These are phyloP conservation scores for Neopestalotiopsis sp. DNA, from an alignment of 2,329 filamentous ascomycete species.

Conservation along the genomic window DNA sequence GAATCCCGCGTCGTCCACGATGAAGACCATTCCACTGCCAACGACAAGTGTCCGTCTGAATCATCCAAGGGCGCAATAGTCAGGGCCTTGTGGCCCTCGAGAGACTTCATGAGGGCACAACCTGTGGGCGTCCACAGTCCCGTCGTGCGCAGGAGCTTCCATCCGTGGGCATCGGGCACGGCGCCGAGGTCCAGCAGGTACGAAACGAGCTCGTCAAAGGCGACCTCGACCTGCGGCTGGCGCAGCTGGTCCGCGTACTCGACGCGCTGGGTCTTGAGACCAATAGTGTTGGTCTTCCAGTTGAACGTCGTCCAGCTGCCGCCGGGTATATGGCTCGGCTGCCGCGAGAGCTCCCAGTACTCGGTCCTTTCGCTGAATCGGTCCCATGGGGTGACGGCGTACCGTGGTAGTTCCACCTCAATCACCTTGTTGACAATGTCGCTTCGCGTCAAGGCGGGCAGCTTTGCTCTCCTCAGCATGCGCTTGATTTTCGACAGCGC, in stretches of 20 bases:
- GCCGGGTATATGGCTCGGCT: slow-evolving; percentile 60
- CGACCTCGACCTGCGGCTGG: slow-evolving; percentile 57
- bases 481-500: slow-evolving; percentile 65
- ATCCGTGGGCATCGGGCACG: slow-evolving; percentile 62
- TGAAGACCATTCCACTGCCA: slow-evolving; percentile 61
- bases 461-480: slow-evolving; percentile 59
- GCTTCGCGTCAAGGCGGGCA: slow-evolving; percentile 64
- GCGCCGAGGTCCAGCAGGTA: slow-evolving; percentile 70
- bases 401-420: slow-evolving; percentile 69
- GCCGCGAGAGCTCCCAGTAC: slow-evolving; percentile 62
- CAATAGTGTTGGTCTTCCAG: slow-evolving; percentile 67
- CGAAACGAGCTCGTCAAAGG: slow-evolving; percentile 63
- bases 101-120: slow-evolving; percentile 59
- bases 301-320: slow-evolving; percentile 70
- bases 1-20: slow-evolving; percentile 58
- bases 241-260: slow-evolving; percentile 64
- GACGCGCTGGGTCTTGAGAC: slow-evolving; percentile 65
- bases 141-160: slow-evolving; percentile 59
- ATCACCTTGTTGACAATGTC: slow-evolving; percentile 70
- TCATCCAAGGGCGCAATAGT: slow-evolving; percentile 61
- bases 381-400: slow-evolving; percentile 66
- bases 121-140: slow-evolving; percentile 66
- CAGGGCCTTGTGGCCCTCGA: slow-evolving; percentile 56
- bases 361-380: slow-evolving; percentile 55
- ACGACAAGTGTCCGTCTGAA: slow-evolving; percentile 63